Evolutionary conservation across 2,329 filamentous ascomycete species (phyloP).

Genomic region (Calonectria hawksworthii): DNA sequence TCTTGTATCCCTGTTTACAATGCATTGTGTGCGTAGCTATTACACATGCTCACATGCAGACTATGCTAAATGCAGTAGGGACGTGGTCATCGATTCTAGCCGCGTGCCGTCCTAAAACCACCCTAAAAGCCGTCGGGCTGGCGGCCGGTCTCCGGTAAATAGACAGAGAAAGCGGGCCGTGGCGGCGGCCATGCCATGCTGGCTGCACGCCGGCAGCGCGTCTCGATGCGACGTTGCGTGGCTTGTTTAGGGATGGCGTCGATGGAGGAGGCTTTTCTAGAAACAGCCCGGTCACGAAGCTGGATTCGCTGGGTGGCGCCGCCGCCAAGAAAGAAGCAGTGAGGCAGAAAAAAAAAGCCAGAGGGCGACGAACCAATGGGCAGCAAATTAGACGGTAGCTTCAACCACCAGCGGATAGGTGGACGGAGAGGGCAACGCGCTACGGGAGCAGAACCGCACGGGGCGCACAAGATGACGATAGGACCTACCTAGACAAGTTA

Average conservation of each 20-base stretch:
- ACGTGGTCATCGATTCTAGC: neutral
- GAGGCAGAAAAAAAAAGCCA: neutral
- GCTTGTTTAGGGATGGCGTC: constrained; percentile 1
- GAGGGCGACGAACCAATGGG: neutral
- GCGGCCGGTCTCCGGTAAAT: constrained; percentile 5
- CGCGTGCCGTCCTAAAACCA: neutral
- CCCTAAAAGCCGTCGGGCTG: neutral
- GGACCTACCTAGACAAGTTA: constrained; percentile 29
- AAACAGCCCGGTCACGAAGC: neutral
- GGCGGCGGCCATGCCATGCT: neutral
- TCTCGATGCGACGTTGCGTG: neutral
- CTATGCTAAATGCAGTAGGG: constrained; percentile 1
- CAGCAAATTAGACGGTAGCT: neutral
- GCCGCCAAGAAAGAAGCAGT: constrained; percentile 16
- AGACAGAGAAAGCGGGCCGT: constrained; percentile 5
- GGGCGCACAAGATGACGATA: neutral
- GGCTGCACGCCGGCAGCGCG: neutral
- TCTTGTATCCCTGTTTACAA: neutral
- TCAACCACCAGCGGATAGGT: neutral
- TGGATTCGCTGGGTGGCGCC: neutral
- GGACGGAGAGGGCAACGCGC: neutral
- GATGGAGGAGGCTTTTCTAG: neutral
- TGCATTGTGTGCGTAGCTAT: neutral
- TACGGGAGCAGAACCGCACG: neutral
- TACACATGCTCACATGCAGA: neutral